Percentiles rank a stretch among this genome's conserved stretches.
These are phyloP conservation scores for Eucalyptus curtisii DNA, from an alignment of 345 rosid species.

Conservation along the genomic window DNA sequence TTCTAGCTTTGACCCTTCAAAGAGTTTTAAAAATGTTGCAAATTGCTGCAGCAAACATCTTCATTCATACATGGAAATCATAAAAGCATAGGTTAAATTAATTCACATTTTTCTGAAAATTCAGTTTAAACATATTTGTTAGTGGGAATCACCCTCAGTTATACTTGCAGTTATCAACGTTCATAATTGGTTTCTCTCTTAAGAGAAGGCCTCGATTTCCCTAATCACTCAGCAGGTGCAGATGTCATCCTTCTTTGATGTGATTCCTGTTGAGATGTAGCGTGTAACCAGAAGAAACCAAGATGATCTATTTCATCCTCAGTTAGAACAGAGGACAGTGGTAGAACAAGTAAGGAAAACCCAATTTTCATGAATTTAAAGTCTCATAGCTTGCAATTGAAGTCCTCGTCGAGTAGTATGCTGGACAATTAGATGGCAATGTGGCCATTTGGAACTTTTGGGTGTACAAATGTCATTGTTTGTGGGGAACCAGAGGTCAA, in stretches of 20 bases:
- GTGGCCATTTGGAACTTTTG: neutral
- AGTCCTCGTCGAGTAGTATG: neutral
- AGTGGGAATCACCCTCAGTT: neutral
- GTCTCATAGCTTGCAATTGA: neutral
- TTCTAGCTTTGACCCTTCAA: neutral
- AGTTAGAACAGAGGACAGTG: neutral
- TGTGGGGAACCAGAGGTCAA: neutral
- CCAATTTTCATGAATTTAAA: neutral
- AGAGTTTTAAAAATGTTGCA: neutral
- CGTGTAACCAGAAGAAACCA: neutral
- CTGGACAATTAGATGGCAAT: neutral
- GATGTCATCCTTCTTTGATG: neutral
- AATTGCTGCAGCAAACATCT: neutral
- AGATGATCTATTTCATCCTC: neutral
- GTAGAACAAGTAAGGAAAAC: neutral
- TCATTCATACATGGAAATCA: neutral
- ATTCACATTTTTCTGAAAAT: neutral
- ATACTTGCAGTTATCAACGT: neutral
- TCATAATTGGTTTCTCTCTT: neutral
- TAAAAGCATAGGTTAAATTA: neutral
- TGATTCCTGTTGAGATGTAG: neutral
- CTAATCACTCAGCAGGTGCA: neutral
- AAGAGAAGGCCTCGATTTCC: neutral
- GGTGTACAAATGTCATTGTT: neutral
- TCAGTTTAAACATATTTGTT: neutral